Evolutionary conservation across 345 rosid genomes (phyloP).

Genomic region (Euphorbia pulcherrima): DNA sequence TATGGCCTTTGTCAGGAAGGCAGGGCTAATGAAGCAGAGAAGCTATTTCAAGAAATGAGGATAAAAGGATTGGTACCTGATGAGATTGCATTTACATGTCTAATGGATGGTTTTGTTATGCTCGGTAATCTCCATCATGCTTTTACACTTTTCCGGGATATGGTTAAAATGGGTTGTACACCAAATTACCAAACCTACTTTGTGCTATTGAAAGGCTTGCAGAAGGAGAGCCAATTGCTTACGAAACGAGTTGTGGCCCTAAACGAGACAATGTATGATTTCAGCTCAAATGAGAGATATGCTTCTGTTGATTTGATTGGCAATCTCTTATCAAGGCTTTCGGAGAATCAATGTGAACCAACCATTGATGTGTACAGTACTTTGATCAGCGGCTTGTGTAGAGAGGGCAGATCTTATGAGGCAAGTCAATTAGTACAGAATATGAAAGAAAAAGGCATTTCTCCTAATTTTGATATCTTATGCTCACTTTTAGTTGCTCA

Average conservation of each 20-base stretch:
- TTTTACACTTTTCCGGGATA: slow-evolving; percentile 37
- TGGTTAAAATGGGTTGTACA: slow-evolving; percentile 44
- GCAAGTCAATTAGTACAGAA: slow-evolving; percentile 43
- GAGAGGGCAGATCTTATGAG: slow-evolving; percentile 43
- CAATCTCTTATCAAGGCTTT: slow-evolving; percentile 43
- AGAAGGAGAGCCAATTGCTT: slow-evolving; percentile 34
- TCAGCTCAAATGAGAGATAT: slow-evolving; percentile 28
- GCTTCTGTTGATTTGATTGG: slow-evolving; percentile 25
- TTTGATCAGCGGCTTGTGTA: slow-evolving; percentile 47
- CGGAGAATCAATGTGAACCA: slow-evolving; percentile 46
- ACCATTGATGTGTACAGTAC: slow-evolving; percentile 34
- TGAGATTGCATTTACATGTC: slow-evolving; percentile 43
- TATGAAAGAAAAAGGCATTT: slow-evolving; percentile 49
- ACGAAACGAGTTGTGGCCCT: slow-evolving; percentile 40
- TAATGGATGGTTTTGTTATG: slow-evolving; percentile 54
- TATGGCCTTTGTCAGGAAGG: slow-evolving; percentile 58
- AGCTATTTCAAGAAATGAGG: slow-evolving; percentile 51
- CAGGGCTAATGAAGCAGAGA: slow-evolving; percentile 46
- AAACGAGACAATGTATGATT: slow-evolving; percentile 30
- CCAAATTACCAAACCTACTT: slow-evolving; percentile 54
- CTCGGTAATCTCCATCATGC: slow-evolving; percentile 56
- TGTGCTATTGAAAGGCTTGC: slow-evolving; percentile 55
- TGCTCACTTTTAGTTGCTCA: slow-evolving; percentile 39
- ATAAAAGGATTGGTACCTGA: slow-evolving; percentile 45
- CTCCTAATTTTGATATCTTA: slow-evolving; percentile 36